Percentiles rank a stretch among this genome's conserved stretches.
Conservation (phyloP, 345 rosid species). For the Stellera chamaejasme region DNA sequence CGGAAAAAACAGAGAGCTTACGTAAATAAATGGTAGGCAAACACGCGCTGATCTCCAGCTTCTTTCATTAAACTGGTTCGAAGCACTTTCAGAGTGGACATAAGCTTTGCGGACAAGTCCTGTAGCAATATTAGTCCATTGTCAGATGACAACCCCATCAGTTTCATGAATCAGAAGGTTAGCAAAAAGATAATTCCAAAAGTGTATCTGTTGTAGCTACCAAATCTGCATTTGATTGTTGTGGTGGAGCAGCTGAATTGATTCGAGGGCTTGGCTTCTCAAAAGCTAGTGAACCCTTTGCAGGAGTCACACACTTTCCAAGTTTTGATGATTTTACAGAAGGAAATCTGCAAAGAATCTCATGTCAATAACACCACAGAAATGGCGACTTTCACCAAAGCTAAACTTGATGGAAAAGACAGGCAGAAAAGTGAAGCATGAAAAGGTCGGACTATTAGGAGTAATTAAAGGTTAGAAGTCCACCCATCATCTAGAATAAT, state of each 20-base stretch:
- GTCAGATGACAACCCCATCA: background rate
- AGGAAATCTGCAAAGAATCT: slow-evolving; percentile 52
- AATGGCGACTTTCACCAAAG: background rate
- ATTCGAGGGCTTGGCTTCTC: slow-evolving; percentile 38
- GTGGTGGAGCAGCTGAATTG: slow-evolving; percentile 33
- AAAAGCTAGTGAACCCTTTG: slow-evolving; percentile 45
- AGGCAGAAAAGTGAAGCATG: no score
- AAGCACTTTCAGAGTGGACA: slow-evolving; percentile 60
- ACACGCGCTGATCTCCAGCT: slow-evolving; percentile 72
- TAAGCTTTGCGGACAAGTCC: slow-evolving; percentile 70
- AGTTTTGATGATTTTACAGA: slow-evolving; percentile 44
- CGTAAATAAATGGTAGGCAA: slow-evolving; percentile 95
- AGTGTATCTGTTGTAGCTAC: slow-evolving; percentile 27
- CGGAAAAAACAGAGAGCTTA: slow-evolving; percentile 22
- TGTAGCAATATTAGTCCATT: slow-evolving; percentile 17
- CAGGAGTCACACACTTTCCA: slow-evolving; percentile 54
- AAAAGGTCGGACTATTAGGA: no score
- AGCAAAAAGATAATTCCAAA: slow-evolving; percentile 7
- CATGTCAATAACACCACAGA: slow-evolving; percentile 8
- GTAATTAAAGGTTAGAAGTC: no score
- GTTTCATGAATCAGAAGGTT: slow-evolving; percentile 10
- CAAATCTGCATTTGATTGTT: slow-evolving; percentile 51
- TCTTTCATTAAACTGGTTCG: slow-evolving; percentile 75
- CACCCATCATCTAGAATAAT: no score
- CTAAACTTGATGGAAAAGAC: background rate